Base-by-base conservation (phyloP, 352 stramenopile species). In the Globisporangium canariense region DNA sequence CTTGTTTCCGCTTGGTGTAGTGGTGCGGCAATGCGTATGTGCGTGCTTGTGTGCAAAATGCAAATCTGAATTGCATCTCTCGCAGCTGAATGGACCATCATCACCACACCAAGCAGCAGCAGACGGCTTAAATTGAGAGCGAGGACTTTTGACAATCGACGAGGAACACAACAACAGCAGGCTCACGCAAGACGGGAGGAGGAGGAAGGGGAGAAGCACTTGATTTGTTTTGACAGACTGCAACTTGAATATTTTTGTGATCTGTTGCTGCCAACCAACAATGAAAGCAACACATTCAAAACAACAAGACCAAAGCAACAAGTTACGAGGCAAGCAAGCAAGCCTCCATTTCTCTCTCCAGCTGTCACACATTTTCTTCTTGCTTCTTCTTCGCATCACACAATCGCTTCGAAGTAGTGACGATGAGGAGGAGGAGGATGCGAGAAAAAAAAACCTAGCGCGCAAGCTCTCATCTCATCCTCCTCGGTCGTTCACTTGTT, bases 91-190 rank as follows among this genome's bases (percentile, higher is more conserved):
- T 14, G 22, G 25, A 22, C 49, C 49, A 32, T 13, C 25, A 55
- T n/a, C 47, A 20, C 2, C 14, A 36, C 16, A 53, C 7, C 25
- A 20, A 6, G 9, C 49, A 40, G 30, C 14, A 40, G 49, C 49
- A 54, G 20, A n/a, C 11, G 47, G 11, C 2, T 52, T 30, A 30
- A 8, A 20, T 13, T 2, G 16, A 18, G 18, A 30, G 47, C 22
- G 47, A 54, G 11, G 22, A 55, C 25, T 55, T 55, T 55, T 14
- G 49, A 55, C 49, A 55, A 55, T 55, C 49, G 49, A 55, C 47
- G 11, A 54, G 47, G 11, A 54, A 20, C 18, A 46, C 40, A 46
- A 46, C 14, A 18, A 13, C 14, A 46, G 14, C 40, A 16, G 3
- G 4, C 38, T 54, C 13, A 18, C 25, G 5, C 47, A 53, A 34